A percentile compares a stretch with the other conserved stretches of the same genome.
phyloP scores from a whole-genome alignment of 139 green algal species.

The Chlorella sorokiniana region DNA sequence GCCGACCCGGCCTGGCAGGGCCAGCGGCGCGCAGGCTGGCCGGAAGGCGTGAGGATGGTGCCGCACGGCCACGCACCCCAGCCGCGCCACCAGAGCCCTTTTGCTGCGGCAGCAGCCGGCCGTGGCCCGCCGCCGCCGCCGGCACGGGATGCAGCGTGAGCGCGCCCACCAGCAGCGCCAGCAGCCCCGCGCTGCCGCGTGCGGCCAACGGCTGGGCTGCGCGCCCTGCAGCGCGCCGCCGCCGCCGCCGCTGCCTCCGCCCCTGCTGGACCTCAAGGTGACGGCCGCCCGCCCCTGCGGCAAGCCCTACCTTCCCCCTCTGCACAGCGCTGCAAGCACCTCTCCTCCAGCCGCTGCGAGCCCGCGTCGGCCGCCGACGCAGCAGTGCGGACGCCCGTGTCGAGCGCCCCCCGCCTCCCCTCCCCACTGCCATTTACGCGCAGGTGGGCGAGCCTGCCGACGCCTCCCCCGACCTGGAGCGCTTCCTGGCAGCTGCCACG shows the following conservation, averaged over 20 bases:
- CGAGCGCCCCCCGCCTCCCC: too few relatives aligned
- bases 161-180: slow-evolving; percentile 3
- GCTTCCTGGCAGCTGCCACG: slow-evolving; percentile 39
- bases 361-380: too few relatives aligned
- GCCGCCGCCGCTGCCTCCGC: slow-evolving; percentile 5
- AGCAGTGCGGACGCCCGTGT: too few relatives aligned
- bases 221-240: neutral
- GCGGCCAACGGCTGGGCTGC: too few relatives aligned
- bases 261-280: slow-evolving; percentile 13
- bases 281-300: neutral
- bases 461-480: slow-evolving; percentile 43
- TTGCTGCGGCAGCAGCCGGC: too few relatives aligned
- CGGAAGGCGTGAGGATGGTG: neutral
- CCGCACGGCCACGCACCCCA: neutral
- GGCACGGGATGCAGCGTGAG: neutral
- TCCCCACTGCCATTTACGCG: neutral
- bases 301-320: neutral
- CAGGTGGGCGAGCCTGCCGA: slow-evolving; percentile 29
- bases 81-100: neutral
- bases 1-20: neutral
- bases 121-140: neutral
- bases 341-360: too few relatives aligned
- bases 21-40: neutral
- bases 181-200: neutral
- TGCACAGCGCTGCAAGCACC: neutral